Conservation (phyloP, 495 filamentous ascomycete genomes). For the Pseudoneurospora amorphoporcata region DNA sequence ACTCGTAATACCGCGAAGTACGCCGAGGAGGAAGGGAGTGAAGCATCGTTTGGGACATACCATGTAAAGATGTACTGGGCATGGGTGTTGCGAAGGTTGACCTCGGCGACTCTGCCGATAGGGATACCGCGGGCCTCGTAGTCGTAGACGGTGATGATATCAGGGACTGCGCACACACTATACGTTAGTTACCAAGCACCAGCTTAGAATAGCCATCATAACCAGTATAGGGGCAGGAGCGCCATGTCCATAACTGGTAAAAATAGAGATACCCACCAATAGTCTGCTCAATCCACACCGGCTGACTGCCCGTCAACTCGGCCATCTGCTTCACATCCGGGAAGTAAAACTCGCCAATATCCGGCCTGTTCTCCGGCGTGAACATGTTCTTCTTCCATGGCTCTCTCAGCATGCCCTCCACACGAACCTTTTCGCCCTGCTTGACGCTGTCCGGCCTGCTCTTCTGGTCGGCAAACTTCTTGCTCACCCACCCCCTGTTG, state of each 20-base stretch:
- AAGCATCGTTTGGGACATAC: constrained; percentile 40
- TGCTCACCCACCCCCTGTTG: constrained; percentile 82
- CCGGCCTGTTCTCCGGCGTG: constrained; percentile 79
- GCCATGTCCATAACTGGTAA: constrained; percentile 1
- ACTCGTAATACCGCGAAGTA: neutral
- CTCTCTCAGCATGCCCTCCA: constrained; percentile 76
- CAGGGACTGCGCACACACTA: constrained; percentile 47
- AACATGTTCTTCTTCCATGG: constrained; percentile 98
- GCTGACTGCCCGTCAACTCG: constrained; percentile 66
- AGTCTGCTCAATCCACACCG: constrained; percentile 93
- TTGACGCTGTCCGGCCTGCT: constrained; percentile 52
- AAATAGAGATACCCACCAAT: constrained; percentile 52
- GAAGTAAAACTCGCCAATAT: constrained; percentile 81
- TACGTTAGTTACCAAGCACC: neutral
- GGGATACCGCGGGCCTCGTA: constrained; percentile 74
- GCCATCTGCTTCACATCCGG: constrained; percentile 94
- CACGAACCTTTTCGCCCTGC: constrained; percentile 49
- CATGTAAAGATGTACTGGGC: constrained; percentile 98
- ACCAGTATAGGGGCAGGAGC: neutral
- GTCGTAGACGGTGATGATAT: constrained; percentile 61
- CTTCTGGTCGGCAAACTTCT: constrained; percentile 53
- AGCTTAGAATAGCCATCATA: neutral
- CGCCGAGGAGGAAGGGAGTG: neutral
- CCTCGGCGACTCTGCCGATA: constrained; percentile 81
- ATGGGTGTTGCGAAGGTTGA: constrained; percentile 92